Base-by-base conservation (phyloP, 78 protist genomes). In the Corallochytrium limacisporum region DNA sequence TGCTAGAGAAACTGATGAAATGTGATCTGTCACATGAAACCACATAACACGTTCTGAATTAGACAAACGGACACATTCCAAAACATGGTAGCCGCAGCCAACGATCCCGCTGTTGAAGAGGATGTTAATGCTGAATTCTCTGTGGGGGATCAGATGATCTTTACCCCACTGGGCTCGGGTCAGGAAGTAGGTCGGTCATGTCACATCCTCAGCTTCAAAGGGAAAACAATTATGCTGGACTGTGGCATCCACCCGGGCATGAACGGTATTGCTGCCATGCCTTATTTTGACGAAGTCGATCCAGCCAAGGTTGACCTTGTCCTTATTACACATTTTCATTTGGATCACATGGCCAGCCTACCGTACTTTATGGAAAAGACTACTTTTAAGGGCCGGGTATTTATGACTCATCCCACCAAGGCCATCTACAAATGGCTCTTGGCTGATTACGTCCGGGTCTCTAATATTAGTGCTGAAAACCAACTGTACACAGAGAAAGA, bases 341-440 rank as follows among this genome's bases (percentile, higher is more conserved):
- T 91, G 33, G 96, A 91, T 67, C 98, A 89, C 72, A 67, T 82
- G 62, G 98, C 85, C 43, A 73, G 92, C 2, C 82, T 90, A 24
- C 98, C 96, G 3, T 79, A 84, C 62, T 69, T 92, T 28, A 24
- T 74, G 8, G 65, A 66, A 8, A 43, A 88, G 49, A 89, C 96
- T 2, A 26, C 51, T 7, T 95, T 93, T 56, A 49, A 66, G 28
- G 99, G 97, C 31, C 72, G 74, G 20, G 74, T 87, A 9, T 88
- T 72, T 72, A 96, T 96, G 99, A 96, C 98, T 26, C 93, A 77
- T 36, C 92, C 99, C 12, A 94, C 99, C 0, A 82, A 74, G 46
- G 88, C 89, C 18, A 71, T 93, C 47, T 90, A 59, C 72, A 63
- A 84, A 33, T 35, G 88, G 62, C 59, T 91, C 20, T 40, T 93